Evolutionary conservation across 345 rosid species (phyloP).

Genomic region (Brassica rapa): DNA sequence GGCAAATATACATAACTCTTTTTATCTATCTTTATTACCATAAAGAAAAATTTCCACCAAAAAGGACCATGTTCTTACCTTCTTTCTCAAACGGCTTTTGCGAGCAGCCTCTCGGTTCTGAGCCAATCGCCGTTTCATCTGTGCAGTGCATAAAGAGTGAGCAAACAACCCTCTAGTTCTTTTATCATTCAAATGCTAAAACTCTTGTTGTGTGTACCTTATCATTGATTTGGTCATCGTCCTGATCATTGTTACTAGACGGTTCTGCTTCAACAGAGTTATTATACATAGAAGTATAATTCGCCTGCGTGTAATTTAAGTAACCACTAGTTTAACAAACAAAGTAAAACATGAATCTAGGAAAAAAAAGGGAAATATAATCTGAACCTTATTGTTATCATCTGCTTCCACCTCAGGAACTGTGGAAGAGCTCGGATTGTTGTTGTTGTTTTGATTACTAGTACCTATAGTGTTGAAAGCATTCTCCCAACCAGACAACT

Average conservation of each 20-base stretch:
- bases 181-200: neutral
- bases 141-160: slow-evolving; percentile 33
- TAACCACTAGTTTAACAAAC: slow-evolving; percentile 5
- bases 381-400: slow-evolving; percentile 31
- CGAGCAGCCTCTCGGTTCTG: slow-evolving; percentile 98
- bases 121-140: slow-evolving; percentile 80
- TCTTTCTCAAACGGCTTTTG: slow-evolving; percentile 90
- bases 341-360: neutral
- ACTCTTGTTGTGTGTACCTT: slow-evolving; percentile 45
- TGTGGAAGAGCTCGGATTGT: slow-evolving; percentile 53
- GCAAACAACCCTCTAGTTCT: slow-evolving; percentile 10
- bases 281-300: slow-evolving; percentile 34
- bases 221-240: slow-evolving; percentile 54
- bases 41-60: slow-evolving; percentile 1
- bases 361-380: neutral
- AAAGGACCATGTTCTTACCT: slow-evolving; percentile 46
- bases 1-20: slow-evolving; percentile 2
- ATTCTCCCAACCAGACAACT: slow-evolving; percentile 69
- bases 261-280: slow-evolving; percentile 49
- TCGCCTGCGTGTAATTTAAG: slow-evolving; percentile 20
- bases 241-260: slow-evolving; percentile 66
- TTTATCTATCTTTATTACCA: neutral
- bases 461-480: slow-evolving; percentile 32
- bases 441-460: slow-evolving; percentile 37
- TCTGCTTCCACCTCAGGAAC: slow-evolving; percentile 45